Conservation (phyloP, 1,284 basidiomycete species). For the Exsudoporus floridanus region DNA sequence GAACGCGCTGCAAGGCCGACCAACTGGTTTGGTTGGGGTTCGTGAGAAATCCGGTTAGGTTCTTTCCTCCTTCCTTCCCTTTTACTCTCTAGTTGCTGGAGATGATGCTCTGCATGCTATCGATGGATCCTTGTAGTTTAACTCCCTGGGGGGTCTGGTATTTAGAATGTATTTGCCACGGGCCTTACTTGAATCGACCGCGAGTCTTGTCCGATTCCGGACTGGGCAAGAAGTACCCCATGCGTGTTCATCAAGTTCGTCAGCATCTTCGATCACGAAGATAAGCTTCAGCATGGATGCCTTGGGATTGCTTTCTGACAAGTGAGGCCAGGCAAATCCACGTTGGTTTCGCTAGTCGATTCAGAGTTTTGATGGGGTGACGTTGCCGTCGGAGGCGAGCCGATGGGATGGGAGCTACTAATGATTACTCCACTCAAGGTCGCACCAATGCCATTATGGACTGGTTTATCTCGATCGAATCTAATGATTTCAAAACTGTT, state of each 20-base stretch:
- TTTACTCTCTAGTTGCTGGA: neutral
- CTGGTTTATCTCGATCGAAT: too few species aligned
- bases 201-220: too few species aligned
- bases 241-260: too few species aligned
- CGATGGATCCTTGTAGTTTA: neutral
- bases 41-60: constrained; percentile 18
- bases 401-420: too few species aligned
- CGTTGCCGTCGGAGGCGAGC: too few species aligned
- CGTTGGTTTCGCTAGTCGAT: neutral
- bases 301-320: too few species aligned
- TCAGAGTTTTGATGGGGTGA: neutral
- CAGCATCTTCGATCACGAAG: too few species aligned
- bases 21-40: constrained; percentile 46
- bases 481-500: too few species aligned
- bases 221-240: neutral
- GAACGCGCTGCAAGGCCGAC: constrained; percentile 26
- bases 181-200: too few species aligned
- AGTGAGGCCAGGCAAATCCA: neutral
- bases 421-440: too few species aligned
- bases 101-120: constrained; percentile 2
- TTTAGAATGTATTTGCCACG: constrained; percentile 11
- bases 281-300: neutral
- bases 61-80: neutral
- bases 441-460: too few species aligned
- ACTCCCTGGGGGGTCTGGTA: neutral